Percentiles rank a stretch among this genome's conserved stretches.
Conservation (phyloP, 352 stramenopile genomes). For the Phytophthora kernoviae region DNA sequence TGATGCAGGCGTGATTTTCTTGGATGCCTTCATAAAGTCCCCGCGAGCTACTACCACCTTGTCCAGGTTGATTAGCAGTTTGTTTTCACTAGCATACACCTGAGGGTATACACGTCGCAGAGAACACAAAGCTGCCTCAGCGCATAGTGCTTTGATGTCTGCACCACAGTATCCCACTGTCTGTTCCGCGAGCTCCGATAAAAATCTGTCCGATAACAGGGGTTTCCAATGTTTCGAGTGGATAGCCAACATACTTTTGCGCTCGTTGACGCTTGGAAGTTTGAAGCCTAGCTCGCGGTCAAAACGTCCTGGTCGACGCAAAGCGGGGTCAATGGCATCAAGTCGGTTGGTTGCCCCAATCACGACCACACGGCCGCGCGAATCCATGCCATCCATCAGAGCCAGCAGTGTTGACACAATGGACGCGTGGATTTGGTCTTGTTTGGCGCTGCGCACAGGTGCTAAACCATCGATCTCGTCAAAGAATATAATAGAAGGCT, state of each 20-base stretch:
- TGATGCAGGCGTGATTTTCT: constrained; percentile 86
- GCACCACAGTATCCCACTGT: constrained; percentile 92
- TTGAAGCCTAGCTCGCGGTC: constrained; percentile 92
- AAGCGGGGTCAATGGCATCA: constrained; percentile 94
- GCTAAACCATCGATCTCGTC: constrained; percentile 94
- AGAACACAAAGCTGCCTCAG: constrained; percentile 89
- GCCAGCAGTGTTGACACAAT: constrained; percentile 94
- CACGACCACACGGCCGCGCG: constrained; percentile 93
- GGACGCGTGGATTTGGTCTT: constrained; percentile 94
- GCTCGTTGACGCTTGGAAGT: constrained; percentile 81
- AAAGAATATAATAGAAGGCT: constrained; percentile 96
- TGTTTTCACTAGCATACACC: constrained; percentile 84
- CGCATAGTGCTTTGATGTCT: constrained; percentile 92
- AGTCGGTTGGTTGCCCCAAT: constrained; percentile 98
- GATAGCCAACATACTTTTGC: constrained; percentile 88
- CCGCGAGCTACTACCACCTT: constrained; percentile 75
- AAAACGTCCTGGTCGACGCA: constrained; percentile 94
- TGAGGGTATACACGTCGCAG: constrained; percentile 86
- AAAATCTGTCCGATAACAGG: constrained; percentile 53
- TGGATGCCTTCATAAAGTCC: constrained; percentile 73
- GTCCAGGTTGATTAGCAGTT: constrained; percentile 75
- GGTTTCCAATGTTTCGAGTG: constrained; percentile 91
- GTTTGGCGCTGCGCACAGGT: constrained; percentile 91
- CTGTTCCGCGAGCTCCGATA: constrained; percentile 79
- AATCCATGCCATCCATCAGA: constrained; percentile 92